Evolutionary conservation across 2,329 filamentous ascomycete species (phyloP), one percentile per base, ranked within the genome.

Genomic region (Hypoxylon sp.): DNA sequence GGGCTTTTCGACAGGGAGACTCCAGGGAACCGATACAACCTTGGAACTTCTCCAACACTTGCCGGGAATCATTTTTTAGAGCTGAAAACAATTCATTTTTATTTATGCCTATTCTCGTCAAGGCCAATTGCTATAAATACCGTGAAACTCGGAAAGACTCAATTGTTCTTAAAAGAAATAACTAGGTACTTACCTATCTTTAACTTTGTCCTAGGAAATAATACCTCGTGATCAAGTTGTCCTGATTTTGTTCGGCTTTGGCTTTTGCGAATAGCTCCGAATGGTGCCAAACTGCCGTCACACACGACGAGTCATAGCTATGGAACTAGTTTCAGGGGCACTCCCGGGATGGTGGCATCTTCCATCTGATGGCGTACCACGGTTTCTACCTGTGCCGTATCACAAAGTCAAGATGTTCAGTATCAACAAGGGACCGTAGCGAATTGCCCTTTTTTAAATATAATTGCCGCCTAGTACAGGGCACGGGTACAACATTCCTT

Each of bases 301-400:
- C 61, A 68, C 48, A 60, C 52, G 19, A 67, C 67, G 67, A 72
- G 71, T 69, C 73, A 73, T 70, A 69, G 52, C 58, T 46, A 61
- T 65, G 60, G 63, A 64, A 63, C 67, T 71, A 69, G 68, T 66
- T 50, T 69, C 70, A 72, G 70, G 68, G 70, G 70, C 50, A 63
- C 43, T 46, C 55, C 50, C 19, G 41, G 60, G 56, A 66, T 66
- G 63, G 30, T 67, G 45, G 52, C 58, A 57, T 66, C 32, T 61
- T 58, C 46, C 52, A 60, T 62, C 34, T 56, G 49, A 62, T 66
- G 69, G 67, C 67, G 64, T 61, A 71, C 61, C 62, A 64, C 41
- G 25, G 30, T 48, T 60, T 64, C 61, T 65, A 56, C 63, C 60
- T 67, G 48, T 53, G 52, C 51, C 52, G 45, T 55, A 49, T 55